These are phyloP conservation scores for Herpetospermum pedunculosum DNA, from an alignment of 306 rosid genomes.

Conservation along the genomic window DNA sequence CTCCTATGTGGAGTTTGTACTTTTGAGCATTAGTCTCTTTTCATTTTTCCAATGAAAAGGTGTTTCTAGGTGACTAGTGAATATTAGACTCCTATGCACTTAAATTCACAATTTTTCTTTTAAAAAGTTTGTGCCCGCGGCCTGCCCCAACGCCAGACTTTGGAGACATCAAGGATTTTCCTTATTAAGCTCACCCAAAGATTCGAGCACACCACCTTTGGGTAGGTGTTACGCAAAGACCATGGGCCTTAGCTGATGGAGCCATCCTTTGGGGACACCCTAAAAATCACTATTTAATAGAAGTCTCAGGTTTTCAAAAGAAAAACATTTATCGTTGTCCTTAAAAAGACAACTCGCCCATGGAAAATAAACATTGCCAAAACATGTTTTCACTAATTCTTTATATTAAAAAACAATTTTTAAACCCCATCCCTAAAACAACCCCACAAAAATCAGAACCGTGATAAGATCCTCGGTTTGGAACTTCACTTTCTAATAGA, in stretches of 20 bases:
- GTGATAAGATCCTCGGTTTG: background rate
- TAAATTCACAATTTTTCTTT: background rate
- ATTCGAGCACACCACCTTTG: background rate
- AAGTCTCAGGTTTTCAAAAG: background rate
- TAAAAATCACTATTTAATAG: background rate
- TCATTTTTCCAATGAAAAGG: too few species aligned
- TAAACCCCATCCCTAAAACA: background rate
- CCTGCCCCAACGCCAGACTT: background rate
- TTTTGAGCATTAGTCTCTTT: too few species aligned
- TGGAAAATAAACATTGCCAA: background rate
- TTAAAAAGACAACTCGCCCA: background rate
- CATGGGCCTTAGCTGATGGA: background rate
- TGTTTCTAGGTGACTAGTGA: too few species aligned
- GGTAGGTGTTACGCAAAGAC: background rate
- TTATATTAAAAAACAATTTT: background rate
- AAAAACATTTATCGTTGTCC: background rate
- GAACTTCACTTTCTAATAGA: background rate
- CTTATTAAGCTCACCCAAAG: background rate
- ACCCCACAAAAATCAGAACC: background rate
- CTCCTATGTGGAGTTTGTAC: too few species aligned
- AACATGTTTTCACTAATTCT: background rate
- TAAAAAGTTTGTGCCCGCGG: background rate
- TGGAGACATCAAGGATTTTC: background rate
- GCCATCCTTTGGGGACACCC: too few species aligned
- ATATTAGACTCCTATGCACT: background rate